phyloP scores from a whole-genome alignment of 495 filamentous ascomycete species.

The Tuber umbilicatum region DNA sequence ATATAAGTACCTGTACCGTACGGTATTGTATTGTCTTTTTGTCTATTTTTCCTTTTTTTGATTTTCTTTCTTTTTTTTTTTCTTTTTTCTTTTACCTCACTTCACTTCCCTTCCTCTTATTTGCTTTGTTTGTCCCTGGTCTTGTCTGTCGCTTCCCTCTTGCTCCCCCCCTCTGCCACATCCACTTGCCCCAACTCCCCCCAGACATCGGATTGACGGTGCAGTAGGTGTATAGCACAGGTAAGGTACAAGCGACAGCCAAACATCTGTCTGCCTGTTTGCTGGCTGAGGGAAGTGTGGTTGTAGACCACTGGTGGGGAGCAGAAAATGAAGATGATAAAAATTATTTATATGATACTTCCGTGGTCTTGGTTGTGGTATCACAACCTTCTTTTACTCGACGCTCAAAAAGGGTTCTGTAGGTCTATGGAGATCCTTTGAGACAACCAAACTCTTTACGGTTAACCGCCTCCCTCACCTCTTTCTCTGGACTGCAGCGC shows the following conservation, averaged over 20 bases:
- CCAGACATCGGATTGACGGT: background rate
- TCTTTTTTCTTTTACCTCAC: conserved; percentile 20
- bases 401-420: background rate
- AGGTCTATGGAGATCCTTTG: background rate
- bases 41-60: conserved; percentile 6
- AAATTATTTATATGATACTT: background rate
- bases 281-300: background rate
- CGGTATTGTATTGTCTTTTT: background rate
- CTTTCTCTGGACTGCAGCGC: no score
- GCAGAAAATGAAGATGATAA: background rate
- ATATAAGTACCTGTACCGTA: no score
- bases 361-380: background rate
- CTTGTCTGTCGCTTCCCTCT: background rate
- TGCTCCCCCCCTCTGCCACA: background rate
- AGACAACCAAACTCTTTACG: background rate
- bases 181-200: background rate
- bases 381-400: background rate
- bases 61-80: conserved; percentile 18
- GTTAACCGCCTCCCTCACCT: background rate
- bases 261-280: background rate
- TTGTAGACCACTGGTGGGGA: background rate
- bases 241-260: background rate
- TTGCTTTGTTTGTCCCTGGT: conserved; percentile 1
- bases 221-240: background rate
- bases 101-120: conserved; percentile 15